Base-by-base conservation (phyloP, 164 flowering plant species). In the Protea cynaroides region DNA sequence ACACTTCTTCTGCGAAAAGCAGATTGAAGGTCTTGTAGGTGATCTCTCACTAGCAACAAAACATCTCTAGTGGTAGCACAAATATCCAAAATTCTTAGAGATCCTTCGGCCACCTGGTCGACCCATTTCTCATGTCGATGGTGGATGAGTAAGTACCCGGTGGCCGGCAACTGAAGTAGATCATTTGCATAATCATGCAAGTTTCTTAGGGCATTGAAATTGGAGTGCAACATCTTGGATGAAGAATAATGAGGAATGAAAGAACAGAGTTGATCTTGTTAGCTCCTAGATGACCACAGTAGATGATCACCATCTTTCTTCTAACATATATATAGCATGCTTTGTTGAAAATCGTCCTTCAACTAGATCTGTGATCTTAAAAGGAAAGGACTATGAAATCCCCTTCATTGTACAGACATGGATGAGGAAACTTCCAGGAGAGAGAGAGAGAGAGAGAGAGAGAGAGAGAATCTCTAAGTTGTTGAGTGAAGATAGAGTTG, bases 21-120 rank as follows among this genome's bases (percentile, higher is more conserved):
- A 25, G 71, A 72, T 62, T 63, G 67, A 22, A 72, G 55, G 46
- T 62, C 71, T 58, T 72, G 75, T 1, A 66, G 15, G 37, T 67
- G 67, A 43, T 67, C 67, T 23, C 50, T 72, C 25, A 63, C 64
- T 25, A 72, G 47, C 24, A 66, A 71, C 63, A 71, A 49, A 52
- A 58, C 54, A 57, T 71, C 74, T 50, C 70, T 62, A n/a, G 66
- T 65, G 52, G 64, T 58, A 8, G 67, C 70, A 50, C 74, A 71
- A 23, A 52, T 25, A 12, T 71, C 74, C 37, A 71, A 43, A 63
- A 71, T 50, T 36, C 59, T 50, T 17, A 71, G 47, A 66, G 63
- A 71, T 34, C 67, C 74, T 62, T 71, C 74, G 0, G 50, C 58
- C 10, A 71, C 66, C 52, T 71, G 59, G 3, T 66, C 63, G 21